These are phyloP conservation scores for Kwoniella botswanensis DNA, from an alignment of 768 basidiomycete species.

Conservation along the genomic window DNA sequence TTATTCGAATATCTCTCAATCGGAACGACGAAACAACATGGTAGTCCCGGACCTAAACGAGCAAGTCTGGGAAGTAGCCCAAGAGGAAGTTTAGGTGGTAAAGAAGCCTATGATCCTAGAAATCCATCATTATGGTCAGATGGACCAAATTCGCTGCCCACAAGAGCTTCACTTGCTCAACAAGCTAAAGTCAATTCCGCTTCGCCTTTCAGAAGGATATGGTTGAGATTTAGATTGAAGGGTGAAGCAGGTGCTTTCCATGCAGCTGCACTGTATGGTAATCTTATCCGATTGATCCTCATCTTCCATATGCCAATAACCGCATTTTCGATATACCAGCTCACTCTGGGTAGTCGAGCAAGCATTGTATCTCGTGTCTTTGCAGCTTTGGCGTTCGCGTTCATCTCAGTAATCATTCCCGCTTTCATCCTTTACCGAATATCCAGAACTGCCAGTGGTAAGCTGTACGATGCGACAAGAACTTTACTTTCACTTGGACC, in stretches of 20 bases:
- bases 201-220: slow-evolving; percentile 40
- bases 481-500: slow-evolving; percentile 89
- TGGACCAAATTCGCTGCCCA: slow-evolving; percentile 22
- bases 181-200: slow-evolving; percentile 19
- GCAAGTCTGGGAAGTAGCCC: slow-evolving; percentile 24
- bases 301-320: slow-evolving; percentile 95
- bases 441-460: slow-evolving; percentile 77
- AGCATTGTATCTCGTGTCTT: slow-evolving; percentile 72
- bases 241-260: slow-evolving; percentile 59
- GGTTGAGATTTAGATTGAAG: slow-evolving; percentile 56
- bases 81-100: slow-evolving; percentile 29
- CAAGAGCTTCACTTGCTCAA: slow-evolving; percentile 23
- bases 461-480: slow-evolving; percentile 92
- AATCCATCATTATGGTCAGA: slow-evolving; percentile 15
- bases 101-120: slow-evolving; percentile 32
- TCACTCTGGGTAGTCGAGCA: slow-evolving; percentile 67
- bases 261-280: slow-evolving; percentile 64
- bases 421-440: slow-evolving; percentile 76
- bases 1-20: slow-evolving; percentile 36
- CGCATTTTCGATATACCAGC: slow-evolving; percentile 86
- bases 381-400: slow-evolving; percentile 77
- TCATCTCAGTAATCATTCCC: slow-evolving; percentile 80
- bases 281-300: slow-evolving; percentile 85
- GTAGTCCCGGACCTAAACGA: slow-evolving; percentile 14
- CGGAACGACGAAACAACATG: slow-evolving; percentile 1